Percentiles rank a stretch among this genome's conserved stretches.
Conservation (phyloP, 2,329 filamentous ascomycete species). For the Fusarium citri region DNA sequence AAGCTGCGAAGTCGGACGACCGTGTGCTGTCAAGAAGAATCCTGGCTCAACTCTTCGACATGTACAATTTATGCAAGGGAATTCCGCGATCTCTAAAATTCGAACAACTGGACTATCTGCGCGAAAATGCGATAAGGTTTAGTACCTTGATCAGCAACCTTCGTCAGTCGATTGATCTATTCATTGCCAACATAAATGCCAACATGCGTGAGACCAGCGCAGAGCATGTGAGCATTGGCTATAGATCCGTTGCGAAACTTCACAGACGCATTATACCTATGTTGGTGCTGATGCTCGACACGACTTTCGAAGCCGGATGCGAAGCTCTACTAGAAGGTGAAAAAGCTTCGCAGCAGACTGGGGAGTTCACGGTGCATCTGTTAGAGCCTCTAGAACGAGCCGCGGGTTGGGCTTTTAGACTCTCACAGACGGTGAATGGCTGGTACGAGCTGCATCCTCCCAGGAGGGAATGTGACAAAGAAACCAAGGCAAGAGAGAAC, state of each 20-base stretch:
- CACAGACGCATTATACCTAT: constrained; percentile 43
- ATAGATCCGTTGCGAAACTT: constrained; percentile 19
- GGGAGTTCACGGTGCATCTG: constrained; percentile 37
- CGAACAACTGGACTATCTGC: constrained; percentile 33
- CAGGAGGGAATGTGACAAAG: background rate
- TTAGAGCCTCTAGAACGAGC: constrained; percentile 30
- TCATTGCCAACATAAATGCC: constrained; percentile 14
- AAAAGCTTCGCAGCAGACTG: background rate
- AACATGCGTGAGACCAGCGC: background rate
- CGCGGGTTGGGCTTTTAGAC: constrained; percentile 32
- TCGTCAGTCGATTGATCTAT: constrained; percentile 9
- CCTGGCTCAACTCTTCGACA: constrained; percentile 20
- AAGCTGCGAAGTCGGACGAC: background rate
- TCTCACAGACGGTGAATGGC: constrained; percentile 19
- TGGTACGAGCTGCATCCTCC: constrained; percentile 27
- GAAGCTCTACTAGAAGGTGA: background rate
- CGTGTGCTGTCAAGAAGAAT: constrained; percentile 17
- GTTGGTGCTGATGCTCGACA: constrained; percentile 39
- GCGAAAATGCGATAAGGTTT: constrained; percentile 5
- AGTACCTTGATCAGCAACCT: constrained; percentile 20
- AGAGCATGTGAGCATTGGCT: background rate
- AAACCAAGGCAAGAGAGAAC: background rate
- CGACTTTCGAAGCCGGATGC: constrained; percentile 39
- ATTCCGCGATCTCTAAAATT: constrained; percentile 26
- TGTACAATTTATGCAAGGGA: constrained; percentile 29